A percentile compares a stretch with the other conserved stretches of the same genome.
phyloP scores from a whole-genome alignment of 139 green algal genomes.

The Zygnema circumcarinatum region DNA sequence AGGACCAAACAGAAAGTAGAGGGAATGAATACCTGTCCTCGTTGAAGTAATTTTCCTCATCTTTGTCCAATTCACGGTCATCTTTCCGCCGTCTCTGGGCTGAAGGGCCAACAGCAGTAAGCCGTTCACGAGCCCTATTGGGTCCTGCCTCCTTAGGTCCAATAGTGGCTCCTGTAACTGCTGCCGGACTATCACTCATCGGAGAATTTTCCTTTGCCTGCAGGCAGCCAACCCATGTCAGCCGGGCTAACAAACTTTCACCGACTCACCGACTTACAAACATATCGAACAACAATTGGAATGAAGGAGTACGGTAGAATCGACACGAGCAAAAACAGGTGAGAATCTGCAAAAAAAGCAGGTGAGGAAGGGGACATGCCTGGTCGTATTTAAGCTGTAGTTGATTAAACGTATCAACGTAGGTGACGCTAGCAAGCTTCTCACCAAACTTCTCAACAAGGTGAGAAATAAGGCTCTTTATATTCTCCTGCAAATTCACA shows the following conservation, averaged over 20 bases:
- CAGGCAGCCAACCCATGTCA: background rate
- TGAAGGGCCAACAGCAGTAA: background rate
- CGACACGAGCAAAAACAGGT: too few relatives aligned
- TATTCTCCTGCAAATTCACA: conserved; percentile 74
- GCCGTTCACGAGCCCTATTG: background rate
- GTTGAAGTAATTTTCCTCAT: conserved; percentile 45
- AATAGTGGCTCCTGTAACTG: background rate
- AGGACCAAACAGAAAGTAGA: background rate
- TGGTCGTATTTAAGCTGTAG: conserved; percentile 82
- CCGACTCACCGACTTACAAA: background rate
- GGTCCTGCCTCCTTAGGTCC: conserved; percentile 19
- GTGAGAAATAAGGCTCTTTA: conserved; percentile 77
- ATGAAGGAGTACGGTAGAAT: background rate
- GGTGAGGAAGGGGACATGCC: conserved; percentile 20
- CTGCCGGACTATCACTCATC: background rate
- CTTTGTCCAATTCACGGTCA: conserved; percentile 29
- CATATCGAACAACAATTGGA: too few relatives aligned
- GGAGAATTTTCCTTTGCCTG: background rate
- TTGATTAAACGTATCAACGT: conserved; percentile 85
- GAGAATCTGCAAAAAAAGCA: too few relatives aligned
- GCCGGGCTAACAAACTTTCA: background rate
- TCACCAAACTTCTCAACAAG: conserved; percentile 72
- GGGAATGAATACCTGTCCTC: conserved; percentile 21
- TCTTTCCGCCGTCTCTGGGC: background rate
- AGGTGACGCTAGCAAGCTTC: conserved; percentile 70